phyloP scores from a whole-genome alignment of 2,329 filamentous ascomycete genomes.

The Colletotrichum sansevieriae region DNA sequence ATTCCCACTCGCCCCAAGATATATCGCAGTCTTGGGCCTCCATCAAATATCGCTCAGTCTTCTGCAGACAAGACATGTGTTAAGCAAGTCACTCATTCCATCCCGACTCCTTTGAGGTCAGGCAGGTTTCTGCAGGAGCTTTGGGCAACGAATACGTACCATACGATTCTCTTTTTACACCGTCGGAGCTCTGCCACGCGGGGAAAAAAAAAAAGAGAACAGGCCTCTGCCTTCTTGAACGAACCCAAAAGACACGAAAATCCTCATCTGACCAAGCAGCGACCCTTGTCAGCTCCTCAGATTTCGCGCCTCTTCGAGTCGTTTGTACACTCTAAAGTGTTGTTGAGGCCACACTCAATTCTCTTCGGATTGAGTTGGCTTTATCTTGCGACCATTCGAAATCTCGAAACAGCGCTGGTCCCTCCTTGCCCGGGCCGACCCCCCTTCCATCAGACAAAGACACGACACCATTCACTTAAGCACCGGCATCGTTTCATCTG shows the following conservation, averaged over 20 bases:
- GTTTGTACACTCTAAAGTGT: neutral
- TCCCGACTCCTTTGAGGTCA: slow-evolving; percentile 80
- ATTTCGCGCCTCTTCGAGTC: neutral
- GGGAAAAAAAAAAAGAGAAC: slow-evolving; percentile 12
- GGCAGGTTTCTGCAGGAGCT: slow-evolving; percentile 83
- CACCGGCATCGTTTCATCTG: slow-evolving; percentile 40
- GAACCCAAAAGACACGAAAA: slow-evolving; percentile 4
- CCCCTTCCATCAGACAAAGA: slow-evolving; percentile 39
- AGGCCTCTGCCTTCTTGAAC: slow-evolving; percentile 28
- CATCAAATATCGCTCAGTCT: slow-evolving; percentile 29
- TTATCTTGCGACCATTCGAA: slow-evolving; percentile 28
- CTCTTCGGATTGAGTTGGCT: slow-evolving; percentile 15
- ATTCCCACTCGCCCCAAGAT: slow-evolving; percentile 41
- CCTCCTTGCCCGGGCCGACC: slow-evolving; percentile 40
- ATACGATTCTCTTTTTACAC: slow-evolving; percentile 23
- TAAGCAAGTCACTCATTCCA: slow-evolving; percentile 42
- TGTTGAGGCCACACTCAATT: slow-evolving; percentile 2
- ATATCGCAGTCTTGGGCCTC: slow-evolving; percentile 49
- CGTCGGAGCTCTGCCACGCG: slow-evolving; percentile 23
- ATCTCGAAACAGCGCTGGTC: slow-evolving; percentile 40
- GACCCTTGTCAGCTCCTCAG: neutral
- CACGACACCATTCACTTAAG: slow-evolving; percentile 37
- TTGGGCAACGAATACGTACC: slow-evolving; percentile 36
- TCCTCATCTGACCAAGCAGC: slow-evolving; percentile 10
- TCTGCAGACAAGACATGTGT: slow-evolving; percentile 37